These are phyloP conservation scores for Fusarium udum DNA, from an alignment of 2,329 filamentous ascomycete genomes.

Conservation along the genomic window DNA sequence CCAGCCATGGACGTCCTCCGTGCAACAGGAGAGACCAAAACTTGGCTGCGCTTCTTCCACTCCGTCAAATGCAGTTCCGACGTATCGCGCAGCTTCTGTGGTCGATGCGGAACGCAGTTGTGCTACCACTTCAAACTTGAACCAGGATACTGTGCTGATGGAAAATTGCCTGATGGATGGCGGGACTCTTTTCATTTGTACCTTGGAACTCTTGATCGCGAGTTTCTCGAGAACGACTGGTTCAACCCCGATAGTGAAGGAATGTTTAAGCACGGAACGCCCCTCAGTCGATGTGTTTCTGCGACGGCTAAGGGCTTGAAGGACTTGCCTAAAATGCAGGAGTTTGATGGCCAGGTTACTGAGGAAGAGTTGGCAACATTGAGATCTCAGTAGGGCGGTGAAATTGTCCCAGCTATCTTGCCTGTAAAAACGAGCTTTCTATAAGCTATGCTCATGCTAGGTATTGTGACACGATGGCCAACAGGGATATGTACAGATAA, in stretches of 20 bases:
- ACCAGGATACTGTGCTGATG: conserved; percentile 21
- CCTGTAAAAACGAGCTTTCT: accelerated
- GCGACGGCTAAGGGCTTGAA: conserved; percentile 27
- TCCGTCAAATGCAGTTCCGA: conserved; percentile 13
- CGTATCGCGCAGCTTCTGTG: conserved; percentile 40
- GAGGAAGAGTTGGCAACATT: conserved; percentile 22
- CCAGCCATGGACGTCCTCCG: not conserved
- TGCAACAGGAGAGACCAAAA: not conserved
- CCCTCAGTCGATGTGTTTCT: conserved; percentile 34
- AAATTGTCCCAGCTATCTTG: accelerated
- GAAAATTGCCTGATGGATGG: conserved; percentile 24
- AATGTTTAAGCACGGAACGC: conserved; percentile 27
- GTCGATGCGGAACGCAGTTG: conserved; percentile 37
- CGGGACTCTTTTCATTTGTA: conserved; percentile 33
- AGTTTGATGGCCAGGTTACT: conserved; percentile 1
- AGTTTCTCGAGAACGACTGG: conserved; percentile 36
- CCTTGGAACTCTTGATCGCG: conserved; percentile 34
- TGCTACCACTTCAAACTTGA: conserved; percentile 32
- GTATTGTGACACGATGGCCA: no score
- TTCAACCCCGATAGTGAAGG: conserved; percentile 23
- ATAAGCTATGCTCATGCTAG: no score
- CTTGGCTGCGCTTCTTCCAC: conserved; percentile 30
- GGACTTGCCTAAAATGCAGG: conserved; percentile 21
- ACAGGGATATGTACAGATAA: no score
- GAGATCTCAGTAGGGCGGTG: not conserved